Conservation (phyloP, 768 basidiomycete species). For the Fibroporia radiculosa region DNA sequence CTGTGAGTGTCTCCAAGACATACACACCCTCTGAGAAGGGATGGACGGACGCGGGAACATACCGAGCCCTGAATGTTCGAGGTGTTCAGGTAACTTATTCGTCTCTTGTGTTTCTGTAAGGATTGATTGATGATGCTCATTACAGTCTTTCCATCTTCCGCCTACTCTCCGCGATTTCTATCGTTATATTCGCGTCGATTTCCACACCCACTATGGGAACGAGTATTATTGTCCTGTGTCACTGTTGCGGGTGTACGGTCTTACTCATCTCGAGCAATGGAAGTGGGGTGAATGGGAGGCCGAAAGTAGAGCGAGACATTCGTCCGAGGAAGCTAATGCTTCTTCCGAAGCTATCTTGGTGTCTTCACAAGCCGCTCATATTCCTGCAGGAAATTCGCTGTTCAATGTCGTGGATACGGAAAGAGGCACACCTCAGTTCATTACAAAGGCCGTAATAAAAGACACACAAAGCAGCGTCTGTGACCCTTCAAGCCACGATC, state of each 20-base stretch:
- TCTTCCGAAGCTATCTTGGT: slow-evolving; percentile 21
- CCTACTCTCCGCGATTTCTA: slow-evolving; percentile 77
- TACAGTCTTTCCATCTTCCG: slow-evolving; percentile 71
- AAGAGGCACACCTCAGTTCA: too few species aligned
- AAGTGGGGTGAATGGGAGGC: slow-evolving; percentile 84
- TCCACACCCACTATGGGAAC: slow-evolving; percentile 85
- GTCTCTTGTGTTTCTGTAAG: not conserved
- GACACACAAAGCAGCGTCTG: too few species aligned
- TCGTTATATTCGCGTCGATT: slow-evolving; percentile 90
- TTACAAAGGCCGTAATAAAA: too few species aligned
- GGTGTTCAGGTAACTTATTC: slow-evolving; percentile 73
- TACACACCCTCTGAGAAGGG: slow-evolving; percentile 28
- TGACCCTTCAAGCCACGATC: too few species aligned
- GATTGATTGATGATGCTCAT: not conserved
- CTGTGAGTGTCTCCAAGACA: slow-evolving; percentile 60
- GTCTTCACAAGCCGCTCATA: slow-evolving; percentile 13
- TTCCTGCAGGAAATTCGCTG: slow-evolving; percentile 2
- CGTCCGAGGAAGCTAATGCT: slow-evolving; percentile 12
- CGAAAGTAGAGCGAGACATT: slow-evolving; percentile 39
- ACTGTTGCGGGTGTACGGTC: slow-evolving; percentile 86
- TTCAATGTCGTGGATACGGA: not conserved
- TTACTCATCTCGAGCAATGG: slow-evolving; percentile 94
- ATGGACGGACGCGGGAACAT: slow-evolving; percentile 68
- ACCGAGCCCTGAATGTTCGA: slow-evolving; percentile 81
- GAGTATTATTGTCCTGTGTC: slow-evolving; percentile 97